Percentiles rank a stretch among this genome's conserved stretches.
phyloP scores from a whole-genome alignment of 2,329 filamentous ascomycete genomes.

The Nemania sp. region DNA sequence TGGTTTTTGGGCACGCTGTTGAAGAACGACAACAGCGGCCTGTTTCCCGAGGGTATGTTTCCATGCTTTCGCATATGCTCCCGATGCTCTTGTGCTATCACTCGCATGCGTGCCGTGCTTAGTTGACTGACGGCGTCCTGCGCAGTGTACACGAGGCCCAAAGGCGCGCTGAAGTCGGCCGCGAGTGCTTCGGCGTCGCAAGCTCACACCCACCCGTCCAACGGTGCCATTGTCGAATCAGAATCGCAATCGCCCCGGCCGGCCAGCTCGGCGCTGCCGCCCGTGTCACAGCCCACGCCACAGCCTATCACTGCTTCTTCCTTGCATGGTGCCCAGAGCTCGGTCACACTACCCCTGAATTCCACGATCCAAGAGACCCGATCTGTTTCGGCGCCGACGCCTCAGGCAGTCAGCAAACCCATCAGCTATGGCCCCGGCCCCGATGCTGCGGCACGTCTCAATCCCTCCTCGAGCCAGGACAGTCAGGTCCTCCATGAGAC shows the following conservation, averaged over 20 bases:
- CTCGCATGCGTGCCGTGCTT: neutral
- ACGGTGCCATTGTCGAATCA: slow-evolving; percentile 30
- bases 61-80: too few relatives aligned
- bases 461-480: slow-evolving; percentile 52
- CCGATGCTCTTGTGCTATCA: too few relatives aligned
- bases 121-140: slow-evolving; percentile 8
- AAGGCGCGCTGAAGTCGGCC: slow-evolving; percentile 42
- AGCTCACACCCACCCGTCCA: slow-evolving; percentile 29
- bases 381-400: slow-evolving; percentile 34
- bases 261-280: slow-evolving; percentile 28
- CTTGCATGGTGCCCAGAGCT: slow-evolving; percentile 35
- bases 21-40: slow-evolving; percentile 71
- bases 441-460: slow-evolving; percentile 46
- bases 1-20: slow-evolving; percentile 81
- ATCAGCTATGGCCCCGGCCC: slow-evolving; percentile 42
- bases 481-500: slow-evolving; percentile 84
- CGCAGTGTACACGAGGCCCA: slow-evolving; percentile 66
- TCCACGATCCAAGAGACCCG: slow-evolving; percentile 44
- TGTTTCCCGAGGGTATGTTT: slow-evolving; percentile 76
- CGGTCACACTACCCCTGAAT: slow-evolving; percentile 47
- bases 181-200: slow-evolving; percentile 31
- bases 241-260: slow-evolving; percentile 29
- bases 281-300: slow-evolving; percentile 34
- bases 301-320: slow-evolving; percentile 27
- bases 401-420: slow-evolving; percentile 35